A percentile compares a stretch with the other conserved stretches of the same genome.
Evolutionary conservation across 176 grass and related monocot genomes (phyloP).

Genomic region (Ampelocalamus luodianensis): DNA sequence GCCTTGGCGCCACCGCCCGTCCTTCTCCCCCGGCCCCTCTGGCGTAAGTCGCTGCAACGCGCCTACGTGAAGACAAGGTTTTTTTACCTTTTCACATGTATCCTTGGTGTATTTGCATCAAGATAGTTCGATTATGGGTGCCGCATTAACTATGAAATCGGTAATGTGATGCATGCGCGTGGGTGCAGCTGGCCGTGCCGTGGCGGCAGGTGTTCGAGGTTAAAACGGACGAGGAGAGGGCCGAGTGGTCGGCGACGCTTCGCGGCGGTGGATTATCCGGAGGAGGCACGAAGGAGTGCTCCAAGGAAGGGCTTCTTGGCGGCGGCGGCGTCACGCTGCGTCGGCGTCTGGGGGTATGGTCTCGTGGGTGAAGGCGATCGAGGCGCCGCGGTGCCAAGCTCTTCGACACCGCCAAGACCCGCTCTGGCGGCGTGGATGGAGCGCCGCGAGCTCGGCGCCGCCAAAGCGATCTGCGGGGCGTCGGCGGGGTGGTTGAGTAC

Average conservation of each 20-base stretch:
- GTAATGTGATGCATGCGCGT: too few relatives aligned
- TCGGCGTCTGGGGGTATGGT: conserved; percentile 48
- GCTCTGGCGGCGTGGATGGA: conserved; percentile 50
- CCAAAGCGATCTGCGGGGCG: conserved; percentile 12
- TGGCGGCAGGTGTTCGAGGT: background rate
- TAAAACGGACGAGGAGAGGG: conserved; percentile 51
- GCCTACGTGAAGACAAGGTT: conserved; percentile 42
- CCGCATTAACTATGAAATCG: too few relatives aligned
- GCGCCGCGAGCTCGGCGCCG: conserved; percentile 32
- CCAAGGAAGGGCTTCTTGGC: conserved; percentile 57
- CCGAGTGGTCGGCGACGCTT: background rate
- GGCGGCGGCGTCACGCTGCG: conserved; percentile 47
- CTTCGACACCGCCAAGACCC: conserved; percentile 35
- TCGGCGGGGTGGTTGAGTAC: conserved; percentile 37
- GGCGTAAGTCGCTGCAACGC: too few relatives aligned
- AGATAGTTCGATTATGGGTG: too few relatives aligned
- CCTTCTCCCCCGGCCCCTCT: conserved; percentile 57
- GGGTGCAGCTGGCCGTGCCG: too few relatives aligned
- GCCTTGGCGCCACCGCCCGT: background rate
- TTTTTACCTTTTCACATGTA: too few relatives aligned
- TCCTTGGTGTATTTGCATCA: too few relatives aligned
- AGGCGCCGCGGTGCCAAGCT: background rate
- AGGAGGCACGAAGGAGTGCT: conserved; percentile 42
- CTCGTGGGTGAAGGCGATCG: background rate
- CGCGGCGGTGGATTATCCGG: conserved; percentile 3